Percentiles rank a stretch among this genome's conserved stretches.
Evolutionary conservation across 768 basidiomycete genomes (phyloP).

Genomic region (Asterophora parasitica): DNA sequence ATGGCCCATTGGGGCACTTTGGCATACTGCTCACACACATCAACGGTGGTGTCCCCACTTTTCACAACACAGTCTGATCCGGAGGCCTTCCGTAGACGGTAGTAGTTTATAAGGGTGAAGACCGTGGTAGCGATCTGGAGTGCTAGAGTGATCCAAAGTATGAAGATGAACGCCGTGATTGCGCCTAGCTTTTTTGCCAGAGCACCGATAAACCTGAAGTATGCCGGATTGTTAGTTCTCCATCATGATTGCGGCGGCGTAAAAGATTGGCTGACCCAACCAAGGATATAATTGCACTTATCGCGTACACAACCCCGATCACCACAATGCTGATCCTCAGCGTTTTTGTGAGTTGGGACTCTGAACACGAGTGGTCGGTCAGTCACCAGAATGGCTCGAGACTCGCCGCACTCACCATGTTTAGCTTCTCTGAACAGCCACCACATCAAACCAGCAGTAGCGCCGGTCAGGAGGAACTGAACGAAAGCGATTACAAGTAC

Average conservation of each 20-base stretch:
- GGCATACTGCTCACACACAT: slow-evolving; percentile 25
- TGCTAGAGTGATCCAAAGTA: slow-evolving; percentile 25
- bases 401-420: slow-evolving; percentile 18
- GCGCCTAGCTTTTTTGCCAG: slow-evolving; percentile 33
- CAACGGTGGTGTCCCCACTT: slow-evolving; percentile 19
- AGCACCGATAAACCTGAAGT: slow-evolving; percentile 33
- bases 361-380: slow-evolving; percentile 12
- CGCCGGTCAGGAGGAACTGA: slow-evolving; percentile 32
- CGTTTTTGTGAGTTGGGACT: slow-evolving; percentile 20
- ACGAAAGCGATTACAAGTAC: slow-evolving; percentile 36
- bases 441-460: slow-evolving; percentile 28
- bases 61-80: slow-evolving; percentile 26
- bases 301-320: slow-evolving; percentile 26
- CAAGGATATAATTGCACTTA: slow-evolving; percentile 29
- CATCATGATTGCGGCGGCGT: background rate
- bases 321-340: slow-evolving; percentile 28
- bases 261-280: slow-evolving; percentile 24
- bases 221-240: background rate
- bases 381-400: slow-evolving; percentile 4
- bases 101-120: slow-evolving; percentile 29
- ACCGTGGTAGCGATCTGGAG: slow-evolving; percentile 28
- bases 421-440: slow-evolving; percentile 18
- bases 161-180: slow-evolving; percentile 28
- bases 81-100: slow-evolving; percentile 21
- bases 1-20: slow-evolving; percentile 24